Evolutionary conservation across 306 rosid species (phyloP), one percentile per base, ranked within the genome.

Genomic region (Inga leiocalycina): DNA sequence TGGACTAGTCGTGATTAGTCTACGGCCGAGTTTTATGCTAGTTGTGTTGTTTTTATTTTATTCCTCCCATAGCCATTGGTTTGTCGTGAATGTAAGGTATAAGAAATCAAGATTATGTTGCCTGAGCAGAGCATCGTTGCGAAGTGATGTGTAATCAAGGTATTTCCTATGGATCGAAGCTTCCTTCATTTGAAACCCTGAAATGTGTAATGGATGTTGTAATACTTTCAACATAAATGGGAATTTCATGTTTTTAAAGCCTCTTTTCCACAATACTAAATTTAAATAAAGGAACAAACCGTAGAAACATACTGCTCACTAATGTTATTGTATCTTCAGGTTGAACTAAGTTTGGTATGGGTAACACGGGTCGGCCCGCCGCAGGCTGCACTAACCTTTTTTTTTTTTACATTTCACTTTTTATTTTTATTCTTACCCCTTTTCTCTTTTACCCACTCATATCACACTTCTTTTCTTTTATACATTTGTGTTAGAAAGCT

Each of bases 1-100:
- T 66, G 56, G 44, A 22, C 5, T 41, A 76, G 81, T 46, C 48
- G 8, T 51, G 83, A 78, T 64, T 79, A 20, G 70, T 77, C 68
- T 57, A 20, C 9, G 51, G 32, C 45, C 65, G 48, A 19, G 78
- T 76, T 88, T 39, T 67, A 20, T 73, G 80, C 19, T 22, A 37
- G 57, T 37, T 19, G 49, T 78, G 27, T 68, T 61, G 67, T 61
- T 24, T 54, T 69, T 59, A 69, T 59, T 49, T 70, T 12, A 59
- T 32, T 22, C 35, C 45, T 35, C 41, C 34, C 48, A 56, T 32
- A 15, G 68, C 17, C 71, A 51, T 59, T 52, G 46, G 34, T 62
- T 57, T 39, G 44, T 59, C 7, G 59, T 17, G 62, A 27, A 56
- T 19, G 3, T 52, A 16, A 56, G 27, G 43, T 2, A 57, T 15